Evolutionary conservation across 371 early-diverging fungal genomes (phyloP), one percentile per base, ranked within the genome.

Genomic region (Mucor saturninus): DNA sequence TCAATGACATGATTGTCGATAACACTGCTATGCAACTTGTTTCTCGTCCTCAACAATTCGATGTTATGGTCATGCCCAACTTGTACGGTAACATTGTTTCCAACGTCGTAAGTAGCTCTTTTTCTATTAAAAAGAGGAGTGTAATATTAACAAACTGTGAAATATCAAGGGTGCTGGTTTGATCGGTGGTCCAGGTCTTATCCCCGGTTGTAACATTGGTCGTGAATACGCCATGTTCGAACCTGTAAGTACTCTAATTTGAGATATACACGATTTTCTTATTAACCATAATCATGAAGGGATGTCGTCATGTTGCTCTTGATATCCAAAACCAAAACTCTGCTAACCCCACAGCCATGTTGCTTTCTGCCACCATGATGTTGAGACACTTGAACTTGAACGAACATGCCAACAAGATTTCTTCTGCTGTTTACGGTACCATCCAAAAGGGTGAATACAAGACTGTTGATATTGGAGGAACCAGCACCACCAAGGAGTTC

Each of bases 1-100:
- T 94, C 74, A 88, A 93, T 66, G 97, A 97, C 78, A 97, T 98
- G 98, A 97, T 98, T 80, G 98, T 98, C 64, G 98, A 98, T 81
- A 97, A 97, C 84, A 91, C 96, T 52, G 91, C 98, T 58, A 98
- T 98, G 98, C 98, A 98, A 83, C 89, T 98, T 30, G 97, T 97
- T 28, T 90, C 95, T 68, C 91, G 87, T 76, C 98, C 98, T 59
- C 91, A 91, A 74, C 98, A 97, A 79, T 98, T 98, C 65, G 98
- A 97, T 77, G 98, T 98, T 42, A 91, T 98, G 85, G 97, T 98
- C 54, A 93, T 93, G 86, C 96, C 97, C 60, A 98, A 98, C 87
- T 86, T 98, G 80, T 98, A 98, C 79, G 98, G 98, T 68, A 95
- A 90, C 87, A 98, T 98, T 73, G 87, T 95, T 48, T 91, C 92